Base-by-base conservation (phyloP, 2,329 filamentous ascomycete species). In the Cladophialophora bantiana region DNA sequence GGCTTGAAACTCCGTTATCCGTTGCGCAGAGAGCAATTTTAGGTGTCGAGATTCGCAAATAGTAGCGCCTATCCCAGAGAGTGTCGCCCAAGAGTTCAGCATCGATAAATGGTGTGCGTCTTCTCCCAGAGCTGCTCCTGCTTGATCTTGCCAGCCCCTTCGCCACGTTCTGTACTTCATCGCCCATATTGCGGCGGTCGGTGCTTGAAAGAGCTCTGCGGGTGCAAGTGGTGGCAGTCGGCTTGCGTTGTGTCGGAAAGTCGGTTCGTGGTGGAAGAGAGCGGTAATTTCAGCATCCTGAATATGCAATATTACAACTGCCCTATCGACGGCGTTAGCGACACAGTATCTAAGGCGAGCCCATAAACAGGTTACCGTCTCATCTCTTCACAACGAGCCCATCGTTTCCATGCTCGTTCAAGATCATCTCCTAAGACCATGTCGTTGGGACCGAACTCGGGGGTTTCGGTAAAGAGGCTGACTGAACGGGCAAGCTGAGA, bases 261-360 rank as follows among this genome's bases (percentile, higher is more conserved):
- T 15, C n/a, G 31, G 73, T 64, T 58, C 72, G 40, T 61, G 73
- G 72, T 65, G 68, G 4, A 73, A 70, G 1, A 75, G 18, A 50
- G 62, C 70, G 1, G 74, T 72, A 7, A 75, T 68, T 45, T 75
- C 73, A n/a, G 73, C 72, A 54, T 75, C 73, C 48, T 75, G 72
- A 26, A 75, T 73, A 10, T 73, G 65, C 35, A 75, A 13, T 35
- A 61, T 10, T n/a, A 65, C 20, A n/a, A 50, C 58, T 38, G 35
- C 45, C n/a, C 62, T 64, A 20, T 59, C 34, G 40, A 32, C 20
- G n/a, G 2, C 3, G 7, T 9, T 13, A 15, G n/a, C 3, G n/a
- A 59, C 20, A 32, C 13, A 20, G 32, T 26, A 26, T 26, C n/a
- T 40, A 32, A 7, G 34, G 12, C n/a, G 40, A n/a, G n/a, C 12